Base-by-base conservation (phyloP, 2,329 filamentous ascomycete genomes). In the Diplodia intermedia region DNA sequence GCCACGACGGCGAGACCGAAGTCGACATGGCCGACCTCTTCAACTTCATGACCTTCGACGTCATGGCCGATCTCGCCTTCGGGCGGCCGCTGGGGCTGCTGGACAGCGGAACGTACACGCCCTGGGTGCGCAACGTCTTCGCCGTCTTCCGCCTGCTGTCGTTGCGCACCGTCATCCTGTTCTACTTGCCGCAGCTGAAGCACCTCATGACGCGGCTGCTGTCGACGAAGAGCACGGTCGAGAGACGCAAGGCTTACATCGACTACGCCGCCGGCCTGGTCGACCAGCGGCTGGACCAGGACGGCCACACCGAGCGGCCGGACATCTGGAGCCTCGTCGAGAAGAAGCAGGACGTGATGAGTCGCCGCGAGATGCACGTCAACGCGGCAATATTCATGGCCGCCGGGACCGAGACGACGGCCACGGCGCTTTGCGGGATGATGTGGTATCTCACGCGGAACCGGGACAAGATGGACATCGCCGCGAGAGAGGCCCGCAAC, bases 391-490 rank as follows among this genome's bases (percentile, higher is more conserved):
- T 63, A 2, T 57, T 79, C 43, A 73, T 79, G 14, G 70, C 77
- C 11, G 80, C 76, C 1, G 81, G 80, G 0, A 77, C 74, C 0
- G 80, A 82, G 55, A 82, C 81, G 0, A 82, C 80, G 0, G 79
- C 80, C 1, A 82, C 80, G 0, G 79, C 80, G 1, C 69, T 82
- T 2, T 71, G 74, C 0, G 81, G 79, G 1, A 71, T 74, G 0
- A 77, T 77, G 0, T 82, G 76, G 52, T 72, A 76, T 0, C 71
- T 84, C 0, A 69, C 79, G 11, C 57, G 33, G 31, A 26, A 70
- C 20, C 15, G 4, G 31, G 55, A 43, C 4, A 14, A 18, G 11
- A 11, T 65, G 38, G 20, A 36, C 8, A 50, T 4, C 1, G n/a
- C 65, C 38, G n/a, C 65, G n/a, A 18, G 6, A 7, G 65, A 67